Percentiles rank a stretch among this genome's conserved stretches.
These are phyloP conservation scores for Lepraria neglecta DNA, from an alignment of 495 filamentous ascomycete species.

Conservation along the genomic window DNA sequence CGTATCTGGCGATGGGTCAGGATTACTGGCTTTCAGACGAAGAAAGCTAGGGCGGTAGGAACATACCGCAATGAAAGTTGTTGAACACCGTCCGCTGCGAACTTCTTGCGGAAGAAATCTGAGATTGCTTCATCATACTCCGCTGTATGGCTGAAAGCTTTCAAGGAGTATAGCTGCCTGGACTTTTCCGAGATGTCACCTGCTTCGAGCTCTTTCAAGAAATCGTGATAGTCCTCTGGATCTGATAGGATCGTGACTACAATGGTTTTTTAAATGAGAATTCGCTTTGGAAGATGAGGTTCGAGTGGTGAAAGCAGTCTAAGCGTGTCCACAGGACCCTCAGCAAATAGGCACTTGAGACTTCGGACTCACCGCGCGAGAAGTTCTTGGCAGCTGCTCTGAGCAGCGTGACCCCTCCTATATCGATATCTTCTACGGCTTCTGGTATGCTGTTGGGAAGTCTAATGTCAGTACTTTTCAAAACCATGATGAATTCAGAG, in stretches of 20 bases:
- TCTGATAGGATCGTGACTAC: constrained; percentile 87
- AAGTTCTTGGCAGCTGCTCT: constrained; percentile 98
- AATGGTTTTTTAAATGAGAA: neutral
- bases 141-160: constrained; percentile 97
- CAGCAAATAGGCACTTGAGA: too few relatives aligned
- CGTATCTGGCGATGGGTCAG: constrained; percentile 51
- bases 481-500: too few relatives aligned
- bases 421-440: constrained; percentile 97
- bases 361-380: constrained; percentile 40
- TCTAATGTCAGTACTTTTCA: too few relatives aligned
- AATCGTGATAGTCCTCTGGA: constrained; percentile 86
- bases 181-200: constrained; percentile 78
- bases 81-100: constrained; percentile 76
- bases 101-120: constrained; percentile 95
- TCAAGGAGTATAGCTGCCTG: constrained; percentile 82
- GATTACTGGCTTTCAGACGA: neutral
- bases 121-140: constrained; percentile 93
- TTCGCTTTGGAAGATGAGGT: neutral
- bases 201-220: constrained; percentile 79
- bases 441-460: constrained; percentile 55
- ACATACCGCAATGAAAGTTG: constrained; percentile 60
- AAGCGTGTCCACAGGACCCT: too few relatives aligned
- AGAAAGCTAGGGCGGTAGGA: neutral
- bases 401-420: constrained; percentile 84
- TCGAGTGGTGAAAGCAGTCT: neutral